phyloP scores from a whole-genome alignment of 345 rosid genomes.

The Passiflora organensis region DNA sequence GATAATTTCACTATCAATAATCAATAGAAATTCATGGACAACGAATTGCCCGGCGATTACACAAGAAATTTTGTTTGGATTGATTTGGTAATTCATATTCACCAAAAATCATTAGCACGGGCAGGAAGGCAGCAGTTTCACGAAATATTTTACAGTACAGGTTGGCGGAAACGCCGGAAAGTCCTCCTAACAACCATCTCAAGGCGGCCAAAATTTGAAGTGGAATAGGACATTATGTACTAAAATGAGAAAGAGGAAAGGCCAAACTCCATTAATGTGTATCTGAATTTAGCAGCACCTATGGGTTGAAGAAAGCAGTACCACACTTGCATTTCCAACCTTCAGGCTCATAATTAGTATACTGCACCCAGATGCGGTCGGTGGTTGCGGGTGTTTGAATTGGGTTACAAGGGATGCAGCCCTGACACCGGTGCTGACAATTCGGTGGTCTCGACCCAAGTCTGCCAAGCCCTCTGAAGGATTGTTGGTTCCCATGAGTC shows the following conservation, averaged over 20 bases:
- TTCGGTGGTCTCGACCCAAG: constrained; percentile 33
- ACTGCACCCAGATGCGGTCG: constrained; percentile 8
- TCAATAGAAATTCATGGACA: too few relatives aligned
- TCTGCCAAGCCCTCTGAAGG: constrained; percentile 16
- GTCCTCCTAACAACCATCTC: too few relatives aligned
- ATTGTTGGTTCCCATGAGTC: constrained; percentile 2
- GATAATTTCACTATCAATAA: too few relatives aligned
- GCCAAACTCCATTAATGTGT: too few relatives aligned
- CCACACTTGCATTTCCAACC: constrained; percentile 46
- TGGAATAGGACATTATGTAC: too few relatives aligned
- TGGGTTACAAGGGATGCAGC: constrained; percentile 28
- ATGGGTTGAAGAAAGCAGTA: constrained; percentile 25
- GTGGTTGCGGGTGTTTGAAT: constrained; percentile 27
- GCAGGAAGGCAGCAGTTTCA: too few relatives aligned
- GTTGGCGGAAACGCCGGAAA: too few relatives aligned
- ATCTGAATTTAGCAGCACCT: not conserved
- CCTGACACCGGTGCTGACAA: constrained; percentile 19
- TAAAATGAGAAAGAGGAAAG: too few relatives aligned
- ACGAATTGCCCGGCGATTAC: too few relatives aligned
- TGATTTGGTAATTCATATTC: not conserved
- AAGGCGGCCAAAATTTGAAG: too few relatives aligned
- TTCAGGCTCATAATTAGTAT: constrained; percentile 34
- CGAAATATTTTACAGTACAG: too few relatives aligned
- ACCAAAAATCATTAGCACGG: too few relatives aligned
- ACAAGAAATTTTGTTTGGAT: not conserved